Evolutionary conservation across 805 yeast species (phyloP).

Genomic region (Starmerella stigmatis): DNA sequence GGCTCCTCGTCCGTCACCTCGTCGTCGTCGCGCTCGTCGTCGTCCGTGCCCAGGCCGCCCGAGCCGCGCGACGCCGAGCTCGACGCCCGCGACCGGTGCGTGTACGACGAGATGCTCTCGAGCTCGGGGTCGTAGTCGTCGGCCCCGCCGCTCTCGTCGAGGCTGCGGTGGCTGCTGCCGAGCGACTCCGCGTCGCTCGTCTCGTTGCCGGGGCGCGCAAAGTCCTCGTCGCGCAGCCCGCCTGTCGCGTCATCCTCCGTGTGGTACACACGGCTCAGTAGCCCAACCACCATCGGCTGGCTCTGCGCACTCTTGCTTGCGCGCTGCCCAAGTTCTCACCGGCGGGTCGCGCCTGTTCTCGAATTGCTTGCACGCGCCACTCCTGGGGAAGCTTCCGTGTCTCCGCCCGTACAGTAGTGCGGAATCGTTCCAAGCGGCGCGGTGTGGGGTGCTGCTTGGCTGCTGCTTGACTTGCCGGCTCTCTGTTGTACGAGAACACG

Average conservation of each 20-base stretch:
- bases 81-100: constrained; percentile 4
- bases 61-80: neutral
- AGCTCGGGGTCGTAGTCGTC: neutral
- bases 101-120: constrained; percentile 2
- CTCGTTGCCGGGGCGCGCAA: neutral
- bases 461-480: too few relatives aligned
- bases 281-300: neutral
- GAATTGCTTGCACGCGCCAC: too few relatives aligned
- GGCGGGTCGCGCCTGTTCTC: too few relatives aligned
- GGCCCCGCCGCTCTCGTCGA: neutral
- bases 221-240: neutral
- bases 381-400: too few relatives aligned
- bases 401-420: too few relatives aligned
- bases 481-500: too few relatives aligned
- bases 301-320: too few relatives aligned
- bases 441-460: too few relatives aligned
- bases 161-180: constrained; percentile 3
- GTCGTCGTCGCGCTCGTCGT: constrained; percentile 6
- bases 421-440: too few relatives aligned
- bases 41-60: neutral
- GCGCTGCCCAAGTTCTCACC: too few relatives aligned
- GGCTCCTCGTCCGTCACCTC: constrained; percentile 5
- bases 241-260: neutral
- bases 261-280: neutral
- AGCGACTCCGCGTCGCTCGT: neutral